phyloP scores from a whole-genome alignment of 1,139 yeast species.

The Kodamaea suecica region DNA sequence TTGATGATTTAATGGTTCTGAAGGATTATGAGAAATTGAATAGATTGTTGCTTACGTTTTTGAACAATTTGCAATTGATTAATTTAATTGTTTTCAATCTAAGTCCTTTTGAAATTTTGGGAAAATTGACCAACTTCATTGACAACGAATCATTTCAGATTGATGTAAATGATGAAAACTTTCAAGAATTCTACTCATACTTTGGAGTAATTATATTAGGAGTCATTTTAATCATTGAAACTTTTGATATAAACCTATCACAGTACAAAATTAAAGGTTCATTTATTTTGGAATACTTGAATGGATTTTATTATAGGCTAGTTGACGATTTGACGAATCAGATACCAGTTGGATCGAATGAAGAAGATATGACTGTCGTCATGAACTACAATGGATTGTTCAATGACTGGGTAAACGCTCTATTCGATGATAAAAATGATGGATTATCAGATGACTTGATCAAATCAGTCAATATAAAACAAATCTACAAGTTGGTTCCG shows the following conservation, averaged over 20 bases:
- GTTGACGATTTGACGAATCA: constrained; percentile 27
- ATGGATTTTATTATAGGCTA: constrained; percentile 33
- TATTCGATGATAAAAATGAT: constrained; percentile 69
- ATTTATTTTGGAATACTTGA: constrained; percentile 33
- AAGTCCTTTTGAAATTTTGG: constrained; percentile 22
- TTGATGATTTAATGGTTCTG: constrained; percentile 39
- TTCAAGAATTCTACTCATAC: constrained; percentile 67
- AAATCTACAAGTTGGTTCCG: constrained; percentile 68
- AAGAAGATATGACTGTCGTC: constrained; percentile 32
- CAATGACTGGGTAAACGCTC: constrained; percentile 74
- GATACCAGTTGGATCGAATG: constrained; percentile 12
- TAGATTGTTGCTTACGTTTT: constrained; percentile 47
- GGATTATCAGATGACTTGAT: constrained; percentile 85
- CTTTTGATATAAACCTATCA: constrained; percentile 42
- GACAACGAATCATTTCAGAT: constrained; percentile 33
- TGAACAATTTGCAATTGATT: constrained; percentile 38
- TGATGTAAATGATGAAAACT: constrained; percentile 53
- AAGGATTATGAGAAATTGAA: constrained; percentile 45
- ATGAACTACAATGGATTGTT: constrained; percentile 47
- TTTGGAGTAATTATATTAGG: constrained; percentile 59
- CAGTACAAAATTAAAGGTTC: constrained; percentile 27
- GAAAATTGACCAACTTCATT: constrained; percentile 30
- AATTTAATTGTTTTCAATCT: constrained; percentile 39
- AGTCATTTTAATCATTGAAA: constrained; percentile 41
- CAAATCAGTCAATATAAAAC: constrained; percentile 62